A percentile compares a stretch with the other conserved stretches of the same genome.
Conservation (phyloP, 179 eudicot genomes). For the Heliamphora ciliata region DNA sequence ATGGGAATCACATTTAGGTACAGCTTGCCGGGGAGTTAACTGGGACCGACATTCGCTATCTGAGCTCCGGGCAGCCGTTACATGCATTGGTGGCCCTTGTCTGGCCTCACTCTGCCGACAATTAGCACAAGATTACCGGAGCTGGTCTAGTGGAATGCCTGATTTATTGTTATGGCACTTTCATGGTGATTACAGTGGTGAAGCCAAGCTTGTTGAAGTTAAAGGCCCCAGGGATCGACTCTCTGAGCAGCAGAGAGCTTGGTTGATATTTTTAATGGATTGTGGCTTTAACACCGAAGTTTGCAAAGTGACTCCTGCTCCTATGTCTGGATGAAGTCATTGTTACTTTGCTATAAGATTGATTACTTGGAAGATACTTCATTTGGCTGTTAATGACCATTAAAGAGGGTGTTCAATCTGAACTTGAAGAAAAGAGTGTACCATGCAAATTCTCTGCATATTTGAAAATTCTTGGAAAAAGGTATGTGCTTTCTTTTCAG, state of each 20-base stretch:
- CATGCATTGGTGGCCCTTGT: constrained; percentile 76
- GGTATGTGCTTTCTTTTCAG: neutral
- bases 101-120: constrained; percentile 68
- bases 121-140: constrained; percentile 77
- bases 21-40: constrained; percentile 76
- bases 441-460: neutral
- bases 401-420: neutral
- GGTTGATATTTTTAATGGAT: constrained; percentile 85
- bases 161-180: constrained; percentile 87
- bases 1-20: constrained; percentile 69
- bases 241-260: constrained; percentile 94
- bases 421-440: neutral
- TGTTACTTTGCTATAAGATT: neutral
- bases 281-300: constrained; percentile 72
- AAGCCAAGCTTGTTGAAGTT: constrained; percentile 96
- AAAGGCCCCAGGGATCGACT: constrained; percentile 91
- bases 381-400: neutral
- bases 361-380: neutral
- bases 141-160: constrained; percentile 99
- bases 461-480: neutral
- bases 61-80: constrained; percentile 80
- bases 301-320: constrained; percentile 61
- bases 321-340: constrained; percentile 10
- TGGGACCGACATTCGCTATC: constrained; percentile 72
- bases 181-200: constrained; percentile 63